Percentiles rank a stretch among this genome's conserved stretches.
These are phyloP conservation scores for Mollisia scopiformis DNA, from an alignment of 2,329 filamentous ascomycete species.

Conservation along the genomic window DNA sequence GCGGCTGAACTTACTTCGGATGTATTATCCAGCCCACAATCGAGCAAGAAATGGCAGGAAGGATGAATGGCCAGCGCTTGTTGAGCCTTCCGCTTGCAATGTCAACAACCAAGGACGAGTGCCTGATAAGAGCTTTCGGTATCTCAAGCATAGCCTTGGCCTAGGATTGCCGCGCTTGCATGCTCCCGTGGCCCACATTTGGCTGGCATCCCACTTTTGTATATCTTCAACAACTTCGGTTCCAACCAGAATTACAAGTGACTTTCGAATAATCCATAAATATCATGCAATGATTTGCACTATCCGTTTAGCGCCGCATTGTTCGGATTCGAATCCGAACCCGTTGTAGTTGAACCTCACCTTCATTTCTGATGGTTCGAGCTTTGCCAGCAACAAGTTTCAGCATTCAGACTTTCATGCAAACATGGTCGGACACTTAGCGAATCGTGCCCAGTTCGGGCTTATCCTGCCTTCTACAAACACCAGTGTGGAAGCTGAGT, in stretches of 20 bases:
- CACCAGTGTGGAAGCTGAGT: constrained; percentile 39
- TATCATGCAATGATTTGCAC: no score
- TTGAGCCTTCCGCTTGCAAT: constrained; percentile 34
- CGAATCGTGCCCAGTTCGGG: constrained; percentile 35
- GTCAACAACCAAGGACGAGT: not conserved
- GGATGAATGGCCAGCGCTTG: constrained; percentile 41
- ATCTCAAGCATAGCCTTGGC: not conserved
- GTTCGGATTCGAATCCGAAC: not conserved
- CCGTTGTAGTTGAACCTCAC: not conserved
- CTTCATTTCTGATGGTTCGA: not conserved
- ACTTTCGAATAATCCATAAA: no score
- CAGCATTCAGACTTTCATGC: no score
- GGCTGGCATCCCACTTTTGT: no score
- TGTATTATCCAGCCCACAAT: constrained; percentile 35
- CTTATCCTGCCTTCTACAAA: constrained; percentile 40
- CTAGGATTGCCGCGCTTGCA: no score
- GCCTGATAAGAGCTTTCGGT: not conserved
- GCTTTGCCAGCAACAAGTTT: no score
- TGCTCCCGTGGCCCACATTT: no score
- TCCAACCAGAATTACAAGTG: no score
- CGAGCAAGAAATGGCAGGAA: constrained; percentile 38
- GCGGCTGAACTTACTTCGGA: constrained; percentile 1
- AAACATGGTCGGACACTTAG: constrained; percentile 25
- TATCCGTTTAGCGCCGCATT: no score
- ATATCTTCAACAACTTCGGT: no score